These are phyloP conservation scores for Lodderomyces parapsilosis DNA, from an alignment of 1,139 yeast species.

Conservation along the genomic window DNA sequence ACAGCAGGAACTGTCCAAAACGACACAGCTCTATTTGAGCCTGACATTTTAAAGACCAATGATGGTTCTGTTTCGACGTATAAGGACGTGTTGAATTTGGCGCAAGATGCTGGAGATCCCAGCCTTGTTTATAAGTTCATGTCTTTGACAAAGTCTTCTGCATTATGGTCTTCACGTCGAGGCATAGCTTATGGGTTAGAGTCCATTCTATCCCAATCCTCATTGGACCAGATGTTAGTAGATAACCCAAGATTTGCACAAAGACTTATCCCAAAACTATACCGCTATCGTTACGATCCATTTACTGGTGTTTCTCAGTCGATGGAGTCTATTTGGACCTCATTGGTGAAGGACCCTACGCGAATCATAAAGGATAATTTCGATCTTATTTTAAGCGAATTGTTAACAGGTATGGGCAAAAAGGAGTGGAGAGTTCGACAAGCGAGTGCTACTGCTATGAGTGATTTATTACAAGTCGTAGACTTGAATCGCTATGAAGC, in stretches of 20 bases:
- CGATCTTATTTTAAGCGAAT: slow-evolving; percentile 59
- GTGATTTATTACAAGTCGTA: slow-evolving; percentile 65
- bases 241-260: slow-evolving; percentile 54
- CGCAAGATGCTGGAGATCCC: slow-evolving; percentile 95
- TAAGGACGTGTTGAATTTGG: slow-evolving; percentile 78
- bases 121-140: slow-evolving; percentile 90
- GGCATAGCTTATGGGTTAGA: slow-evolving; percentile 95
- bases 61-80: slow-evolving; percentile 89
- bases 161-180: slow-evolving; percentile 88
- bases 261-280: slow-evolving; percentile 76
- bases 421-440: slow-evolving; percentile 94
- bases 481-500: slow-evolving; percentile 54
- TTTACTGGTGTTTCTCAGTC: slow-evolving; percentile 69
- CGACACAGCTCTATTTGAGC: slow-evolving; percentile 84
- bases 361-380: slow-evolving; percentile 55
- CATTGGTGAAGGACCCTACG: slow-evolving; percentile 62
- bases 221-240: slow-evolving; percentile 61
- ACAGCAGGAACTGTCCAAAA: slow-evolving; percentile 70
- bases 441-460: slow-evolving; percentile 76
- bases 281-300: slow-evolving; percentile 85
- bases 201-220: slow-evolving; percentile 75
- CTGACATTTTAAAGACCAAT: slow-evolving; percentile 74
- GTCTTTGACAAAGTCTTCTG: slow-evolving; percentile 86
- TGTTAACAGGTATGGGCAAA: slow-evolving; percentile 69
- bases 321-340: slow-evolving; percentile 87